phyloP scores from a whole-genome alignment of 352 stramenopile species.

The Globisporangium cystogenes region DNA sequence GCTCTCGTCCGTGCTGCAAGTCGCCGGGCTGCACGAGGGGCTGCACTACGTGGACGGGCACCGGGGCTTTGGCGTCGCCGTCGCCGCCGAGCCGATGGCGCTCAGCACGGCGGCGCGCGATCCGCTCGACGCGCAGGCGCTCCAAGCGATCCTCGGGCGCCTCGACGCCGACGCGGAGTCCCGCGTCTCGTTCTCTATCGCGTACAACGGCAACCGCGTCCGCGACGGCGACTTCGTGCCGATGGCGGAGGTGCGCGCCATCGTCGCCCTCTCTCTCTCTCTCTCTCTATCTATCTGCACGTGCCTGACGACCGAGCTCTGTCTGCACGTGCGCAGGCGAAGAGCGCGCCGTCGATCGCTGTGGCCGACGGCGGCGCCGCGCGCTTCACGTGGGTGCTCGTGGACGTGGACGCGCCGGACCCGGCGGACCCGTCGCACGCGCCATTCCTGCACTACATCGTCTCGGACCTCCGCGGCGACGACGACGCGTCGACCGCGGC shows the following conservation, averaged over 20 bases:
- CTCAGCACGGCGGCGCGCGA: background rate
- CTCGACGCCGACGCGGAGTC: slow-evolving; percentile 2
- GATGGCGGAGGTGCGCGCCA: slow-evolving; percentile 22
- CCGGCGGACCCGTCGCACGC: slow-evolving; percentile 43
- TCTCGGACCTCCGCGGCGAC: slow-evolving; percentile 20
- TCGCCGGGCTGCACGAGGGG: slow-evolving; percentile 16
- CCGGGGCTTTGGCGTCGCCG: background rate
- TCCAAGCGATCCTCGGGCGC: slow-evolving; percentile 9
- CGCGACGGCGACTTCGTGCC: slow-evolving; percentile 25
- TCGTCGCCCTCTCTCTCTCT: background rate
- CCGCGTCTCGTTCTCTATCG: slow-evolving; percentile 17
- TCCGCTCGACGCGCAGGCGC: slow-evolving; percentile 7
- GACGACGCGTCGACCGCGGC: background rate
- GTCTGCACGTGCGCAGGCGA: background rate
- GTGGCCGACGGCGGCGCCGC: slow-evolving; percentile 17
- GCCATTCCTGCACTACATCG: slow-evolving; percentile 69
- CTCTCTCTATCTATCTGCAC: too few relatives aligned
- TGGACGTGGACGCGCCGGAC: slow-evolving; percentile 67
- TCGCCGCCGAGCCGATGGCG: background rate
- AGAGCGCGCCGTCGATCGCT: slow-evolving; percentile 20
- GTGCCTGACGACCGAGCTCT: too few relatives aligned
- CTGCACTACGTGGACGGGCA: slow-evolving; percentile 8
- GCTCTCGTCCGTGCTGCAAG: slow-evolving; percentile 18
- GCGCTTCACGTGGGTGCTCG: slow-evolving; percentile 54
- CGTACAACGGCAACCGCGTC: slow-evolving; percentile 16